Evolutionary conservation across 2,329 filamentous ascomycete species (phyloP).

Genomic region (Paecilomyces niveus): DNA sequence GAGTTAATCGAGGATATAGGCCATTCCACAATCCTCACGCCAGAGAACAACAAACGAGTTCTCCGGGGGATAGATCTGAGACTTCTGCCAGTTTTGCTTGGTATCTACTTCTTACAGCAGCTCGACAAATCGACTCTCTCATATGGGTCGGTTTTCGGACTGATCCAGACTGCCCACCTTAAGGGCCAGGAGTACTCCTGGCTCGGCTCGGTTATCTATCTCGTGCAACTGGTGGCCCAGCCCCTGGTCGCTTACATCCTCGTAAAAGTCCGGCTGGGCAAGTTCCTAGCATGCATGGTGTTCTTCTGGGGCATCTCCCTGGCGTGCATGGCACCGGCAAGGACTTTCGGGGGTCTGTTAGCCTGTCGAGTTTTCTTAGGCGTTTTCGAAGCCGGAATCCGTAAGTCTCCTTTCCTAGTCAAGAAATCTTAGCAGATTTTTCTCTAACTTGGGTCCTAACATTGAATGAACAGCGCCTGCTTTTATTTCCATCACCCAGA

Average conservation of each 20-base stretch:
- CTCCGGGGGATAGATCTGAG: slow-evolving; percentile 45
- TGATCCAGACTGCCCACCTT: slow-evolving; percentile 52
- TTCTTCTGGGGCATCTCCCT: slow-evolving; percentile 48
- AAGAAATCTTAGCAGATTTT: neutral
- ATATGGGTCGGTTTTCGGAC: slow-evolving; percentile 58
- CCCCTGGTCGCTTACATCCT: slow-evolving; percentile 47
- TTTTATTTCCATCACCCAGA: slow-evolving; percentile 47
- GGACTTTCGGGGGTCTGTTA: slow-evolving; percentile 44
- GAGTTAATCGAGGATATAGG: slow-evolving; percentile 42
- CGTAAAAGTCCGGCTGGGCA: slow-evolving; percentile 55
- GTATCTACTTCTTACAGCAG: slow-evolving; percentile 57
- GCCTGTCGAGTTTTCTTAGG: slow-evolving; percentile 51
- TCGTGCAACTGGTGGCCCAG: slow-evolving; percentile 49
- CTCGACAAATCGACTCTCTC: slow-evolving; percentile 56
- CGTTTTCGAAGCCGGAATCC: slow-evolving; percentile 45
- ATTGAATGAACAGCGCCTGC: slow-evolving; percentile 35
- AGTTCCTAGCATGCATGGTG: slow-evolving; percentile 49
- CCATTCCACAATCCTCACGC: slow-evolving; percentile 42
- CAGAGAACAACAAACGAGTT: slow-evolving; percentile 47
- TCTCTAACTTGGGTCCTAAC: neutral
- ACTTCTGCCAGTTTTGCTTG: slow-evolving; percentile 50
- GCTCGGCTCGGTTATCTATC: slow-evolving; percentile 47
- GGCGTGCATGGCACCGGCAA: slow-evolving; percentile 46
- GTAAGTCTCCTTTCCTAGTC: slow-evolving; percentile 11
- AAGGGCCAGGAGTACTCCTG: slow-evolving; percentile 50